Base-by-base conservation (phyloP, 2,329 filamentous ascomycete species). In the Curvularia sp. region DNA sequence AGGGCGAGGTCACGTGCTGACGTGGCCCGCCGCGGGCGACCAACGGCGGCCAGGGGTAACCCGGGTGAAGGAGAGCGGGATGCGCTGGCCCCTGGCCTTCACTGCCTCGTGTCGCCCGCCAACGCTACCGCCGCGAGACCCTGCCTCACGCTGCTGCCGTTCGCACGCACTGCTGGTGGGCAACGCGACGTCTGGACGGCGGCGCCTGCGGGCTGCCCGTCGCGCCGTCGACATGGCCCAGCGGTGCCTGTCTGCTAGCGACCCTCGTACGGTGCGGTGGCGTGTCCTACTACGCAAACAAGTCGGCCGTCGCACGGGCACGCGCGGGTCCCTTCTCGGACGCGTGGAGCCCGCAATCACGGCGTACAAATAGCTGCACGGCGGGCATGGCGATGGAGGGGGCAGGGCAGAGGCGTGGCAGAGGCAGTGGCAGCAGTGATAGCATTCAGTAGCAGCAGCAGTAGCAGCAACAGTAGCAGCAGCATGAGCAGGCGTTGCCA, bases 291-390 rank as follows among this genome's bases (percentile, higher is more conserved):
- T 15, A 50, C 43, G 57, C 61, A 46, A 28, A 57, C 62, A 64
- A 62, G 64, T 65, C 46, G 47, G 65, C 46, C 47, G 65, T 65
- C 49, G 58, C 58, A 71, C 69, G 56, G 62, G 63, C 60, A 68
- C 70, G 70, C 73, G 70, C 67, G 70, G 67, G 65, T 65, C 57
- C 49, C 67, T 70, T 67, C 15, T 60, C 67, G 68, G 67, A 70
- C 70, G 66, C 70, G 70, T 73, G 72, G 61, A 65, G 57, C 62
- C 46, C 41, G 57, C 55, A 62, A 69, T 67, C 24, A 67, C 24
- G 33, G 33, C 33, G 33, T 38, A 38, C 15, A n/a, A n/a, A 38
- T 13, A 38, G 12, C 13, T 13, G 13, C 31, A 33, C 24, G 24
- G 24, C 18, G 18, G 18, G 24, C 24, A 26, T 26, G 24, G 18